Conservation (phyloP, 768 basidiomycete genomes). For the Collybia sp. region DNA sequence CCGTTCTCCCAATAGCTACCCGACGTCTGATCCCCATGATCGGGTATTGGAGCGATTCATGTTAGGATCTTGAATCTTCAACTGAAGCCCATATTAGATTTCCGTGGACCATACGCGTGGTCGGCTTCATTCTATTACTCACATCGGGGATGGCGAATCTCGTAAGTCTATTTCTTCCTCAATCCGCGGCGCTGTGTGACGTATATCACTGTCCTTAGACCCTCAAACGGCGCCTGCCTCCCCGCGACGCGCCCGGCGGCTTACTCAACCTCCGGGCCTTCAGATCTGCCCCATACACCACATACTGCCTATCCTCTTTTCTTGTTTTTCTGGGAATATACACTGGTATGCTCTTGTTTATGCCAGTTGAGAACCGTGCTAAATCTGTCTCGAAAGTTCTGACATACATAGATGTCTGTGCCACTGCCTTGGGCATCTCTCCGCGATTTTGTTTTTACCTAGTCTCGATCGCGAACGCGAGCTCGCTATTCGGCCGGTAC, state of each 20-base stretch:
- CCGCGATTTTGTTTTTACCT: slow-evolving; percentile 56
- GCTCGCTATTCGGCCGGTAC: slow-evolving; percentile 59
- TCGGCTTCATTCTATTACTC: slow-evolving; percentile 58
- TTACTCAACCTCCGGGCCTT: slow-evolving; percentile 52
- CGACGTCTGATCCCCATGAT: slow-evolving; percentile 47
- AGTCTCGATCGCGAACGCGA: slow-evolving; percentile 63
- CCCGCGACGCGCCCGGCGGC: slow-evolving; percentile 47
- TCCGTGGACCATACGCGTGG: slow-evolving; percentile 69
- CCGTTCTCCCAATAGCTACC: slow-evolving; percentile 57
- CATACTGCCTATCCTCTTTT: slow-evolving; percentile 56
- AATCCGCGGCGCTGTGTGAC: not conserved
- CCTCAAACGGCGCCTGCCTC: slow-evolving; percentile 49
- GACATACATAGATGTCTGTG: slow-evolving; percentile 63
- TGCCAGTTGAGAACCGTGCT: slow-evolving; percentile 21
- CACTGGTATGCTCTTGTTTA: slow-evolving; percentile 36
- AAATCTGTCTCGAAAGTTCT: slow-evolving; percentile 45
- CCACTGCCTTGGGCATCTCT: slow-evolving; percentile 42
- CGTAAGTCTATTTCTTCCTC: slow-evolving; percentile 16
- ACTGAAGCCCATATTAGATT: slow-evolving; percentile 41
- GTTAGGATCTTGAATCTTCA: not conserved
- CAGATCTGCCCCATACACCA: slow-evolving; percentile 44
- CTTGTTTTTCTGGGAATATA: slow-evolving; percentile 66
- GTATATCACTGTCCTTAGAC: slow-evolving; percentile 21
- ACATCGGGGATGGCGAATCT: slow-evolving; percentile 53
- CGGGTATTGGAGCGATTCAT: slow-evolving; percentile 24